Evolutionary conservation across 2,329 filamentous ascomycete genomes (phyloP).

Genomic region (Chrysoporthe deuterocubensis): DNA sequence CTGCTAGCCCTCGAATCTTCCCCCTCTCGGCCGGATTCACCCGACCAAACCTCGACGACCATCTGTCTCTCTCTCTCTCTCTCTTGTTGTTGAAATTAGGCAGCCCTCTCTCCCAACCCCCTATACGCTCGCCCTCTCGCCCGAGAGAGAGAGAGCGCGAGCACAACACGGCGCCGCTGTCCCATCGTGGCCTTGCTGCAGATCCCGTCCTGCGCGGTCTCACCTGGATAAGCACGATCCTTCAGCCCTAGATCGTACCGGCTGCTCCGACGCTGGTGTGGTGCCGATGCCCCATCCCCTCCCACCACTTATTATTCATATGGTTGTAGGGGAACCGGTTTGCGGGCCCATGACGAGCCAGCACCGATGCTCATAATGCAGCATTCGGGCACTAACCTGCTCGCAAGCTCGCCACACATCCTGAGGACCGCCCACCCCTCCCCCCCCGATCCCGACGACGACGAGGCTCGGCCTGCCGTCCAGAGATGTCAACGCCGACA

Average conservation of each 20-base stretch:
- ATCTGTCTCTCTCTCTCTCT: conserved; percentile 5
- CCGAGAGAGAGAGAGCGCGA: no score
- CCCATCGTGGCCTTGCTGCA: conserved; percentile 11
- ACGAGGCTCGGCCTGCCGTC: conserved; percentile 58
- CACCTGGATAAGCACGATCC: conserved; percentile 21
- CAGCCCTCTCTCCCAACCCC: neutral
- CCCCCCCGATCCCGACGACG: conserved; percentile 7
- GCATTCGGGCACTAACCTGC: conserved; percentile 26
- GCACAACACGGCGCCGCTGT: neutral
- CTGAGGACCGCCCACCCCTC: conserved; percentile 14
- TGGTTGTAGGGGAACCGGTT: conserved; percentile 7
- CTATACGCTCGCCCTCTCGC: neutral
- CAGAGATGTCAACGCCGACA: conserved; percentile 68
- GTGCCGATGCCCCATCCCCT: conserved; percentile 11
- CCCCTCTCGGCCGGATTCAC: neutral
- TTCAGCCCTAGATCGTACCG: conserved; percentile 10
- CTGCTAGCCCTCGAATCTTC: neutral
- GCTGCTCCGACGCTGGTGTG: conserved; percentile 7
- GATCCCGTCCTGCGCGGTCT: conserved; percentile 5
- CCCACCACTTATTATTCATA: neutral
- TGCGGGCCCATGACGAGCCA: conserved; percentile 16
- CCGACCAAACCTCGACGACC: neutral
- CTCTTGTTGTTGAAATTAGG: no score
- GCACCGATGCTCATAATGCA: conserved; percentile 28
- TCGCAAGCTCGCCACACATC: conserved; percentile 19